Percentiles rank a stretch among this genome's conserved stretches.
Conservation (phyloP, 345 rosid genomes). For the Rhodomyrtus tomentosa region DNA sequence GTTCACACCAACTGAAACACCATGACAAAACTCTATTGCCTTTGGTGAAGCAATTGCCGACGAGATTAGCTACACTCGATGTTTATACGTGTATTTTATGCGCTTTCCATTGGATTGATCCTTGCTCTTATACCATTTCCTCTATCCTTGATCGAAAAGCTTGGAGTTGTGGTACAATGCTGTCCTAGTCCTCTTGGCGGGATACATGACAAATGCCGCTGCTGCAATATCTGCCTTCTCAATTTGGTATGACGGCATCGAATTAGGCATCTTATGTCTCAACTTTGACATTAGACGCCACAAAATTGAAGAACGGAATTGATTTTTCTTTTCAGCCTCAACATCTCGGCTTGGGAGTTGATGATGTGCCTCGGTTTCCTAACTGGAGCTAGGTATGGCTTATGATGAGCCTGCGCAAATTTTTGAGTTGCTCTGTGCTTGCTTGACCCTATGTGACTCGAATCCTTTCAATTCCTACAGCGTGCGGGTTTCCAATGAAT, state of each 20-base stretch:
- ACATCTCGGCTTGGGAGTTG: not conserved
- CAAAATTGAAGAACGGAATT: not conserved
- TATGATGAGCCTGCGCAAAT: not conserved
- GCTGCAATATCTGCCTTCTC: conserved; percentile 14
- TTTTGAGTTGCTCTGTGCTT: not conserved
- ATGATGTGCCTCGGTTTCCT: conserved; percentile 4
- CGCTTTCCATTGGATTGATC: not conserved
- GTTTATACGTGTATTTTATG: not conserved
- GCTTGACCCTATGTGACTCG: not conserved
- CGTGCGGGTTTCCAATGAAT: conserved; percentile 3
- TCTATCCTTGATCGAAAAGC: not conserved
- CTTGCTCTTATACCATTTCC: too few relatives aligned
- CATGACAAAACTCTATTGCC: not conserved
- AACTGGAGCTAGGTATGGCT: not conserved
- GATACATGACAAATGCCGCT: conserved; percentile 15
- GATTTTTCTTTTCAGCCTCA: not conserved
- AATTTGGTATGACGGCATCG: not conserved
- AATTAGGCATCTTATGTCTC: not conserved
- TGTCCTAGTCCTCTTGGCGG: not conserved
- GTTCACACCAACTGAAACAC: not conserved
- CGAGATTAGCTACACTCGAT: not conserved
- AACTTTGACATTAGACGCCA: not conserved
- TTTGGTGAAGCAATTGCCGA: not conserved
- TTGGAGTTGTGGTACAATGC: conserved; percentile 1
- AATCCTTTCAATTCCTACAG: not conserved